Evolutionary conservation across 1,284 basidiomycete genomes (phyloP), one percentile per base, ranked within the genome.

Genomic region (Boletus calvinii): DNA sequence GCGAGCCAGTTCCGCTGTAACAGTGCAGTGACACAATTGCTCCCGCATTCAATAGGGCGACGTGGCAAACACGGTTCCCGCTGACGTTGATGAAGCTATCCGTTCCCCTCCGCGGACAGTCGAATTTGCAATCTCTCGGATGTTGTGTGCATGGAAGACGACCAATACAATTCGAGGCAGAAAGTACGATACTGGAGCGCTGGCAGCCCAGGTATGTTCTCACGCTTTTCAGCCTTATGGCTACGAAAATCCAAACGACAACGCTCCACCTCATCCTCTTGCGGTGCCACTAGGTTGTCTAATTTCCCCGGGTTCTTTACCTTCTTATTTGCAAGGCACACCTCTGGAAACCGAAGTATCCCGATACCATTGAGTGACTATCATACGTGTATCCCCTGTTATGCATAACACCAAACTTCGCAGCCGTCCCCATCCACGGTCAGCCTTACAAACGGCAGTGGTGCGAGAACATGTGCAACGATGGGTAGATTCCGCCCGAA

Each of bases 401-500:
- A 66, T 29, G 60, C 45, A 48, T 50, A 58, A 50, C 64, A 64
- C 64, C 62, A 64, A 40, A 66, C 45, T 42, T 62, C 61, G 35
- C 63, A 62, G 5, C 50, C 46, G 1, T 59, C 63, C 13, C 43
- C 26, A 26, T 53, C 57, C 17, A 61, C 48, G 20, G 38, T 51
- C 24, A 66, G 20, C 41, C 18, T 52, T 22, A 64, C 43, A 29
- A 66, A 48, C 18, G 64, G 58, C 35, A 53, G 49, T 11, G 53
- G 40, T 12, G 41, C 34, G 18, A 53, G 48, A 39, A 59, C 47
- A 29, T 66, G 65, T 18, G 65, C 63, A 32, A 70, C 68, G 17
- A 66, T 50, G 2, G 68, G 65, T 11, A 70, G 43, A 49, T 70
- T 66, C 34, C 68, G 59, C 31, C 63, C 65, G 45, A 63, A 66